phyloP scores from a whole-genome alignment of 306 rosid species.

The Geum urbanum region DNA sequence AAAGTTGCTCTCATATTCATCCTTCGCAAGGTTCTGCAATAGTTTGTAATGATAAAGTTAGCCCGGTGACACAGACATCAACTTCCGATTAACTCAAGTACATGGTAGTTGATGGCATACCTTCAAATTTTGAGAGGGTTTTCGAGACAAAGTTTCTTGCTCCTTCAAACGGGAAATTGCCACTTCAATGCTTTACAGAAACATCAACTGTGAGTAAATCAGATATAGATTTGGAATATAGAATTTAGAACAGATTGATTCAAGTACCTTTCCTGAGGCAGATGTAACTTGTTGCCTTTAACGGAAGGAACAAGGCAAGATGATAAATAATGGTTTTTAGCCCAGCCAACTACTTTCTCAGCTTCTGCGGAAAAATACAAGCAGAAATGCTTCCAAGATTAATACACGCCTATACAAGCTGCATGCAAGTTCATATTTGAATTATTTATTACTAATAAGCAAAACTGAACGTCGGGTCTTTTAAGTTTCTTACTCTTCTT shows the following conservation, averaged over 20 bases:
- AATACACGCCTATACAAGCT: not conserved
- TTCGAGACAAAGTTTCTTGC: conserved; percentile 58
- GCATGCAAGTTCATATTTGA: not conserved
- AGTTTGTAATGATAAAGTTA: conserved; percentile 23
- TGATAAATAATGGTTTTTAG: conserved; percentile 82
- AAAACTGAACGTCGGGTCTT: not conserved
- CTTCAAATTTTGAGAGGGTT: conserved; percentile 87
- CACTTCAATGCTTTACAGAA: conserved; percentile 65
- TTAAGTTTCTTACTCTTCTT: conserved; percentile 59
- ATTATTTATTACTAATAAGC: not conserved
- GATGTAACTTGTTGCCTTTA: conserved; percentile 69
- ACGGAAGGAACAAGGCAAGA: conserved; percentile 59
- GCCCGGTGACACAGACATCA: conserved; percentile 4
- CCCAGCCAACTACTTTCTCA: conserved; percentile 96
- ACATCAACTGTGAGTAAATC: conserved; percentile 27
- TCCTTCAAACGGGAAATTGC: conserved; percentile 76
- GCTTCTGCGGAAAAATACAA: conserved; percentile 53
- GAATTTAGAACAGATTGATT: not conserved
- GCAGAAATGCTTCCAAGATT: not conserved
- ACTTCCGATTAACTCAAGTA: not conserved
- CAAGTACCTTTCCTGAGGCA: conserved; percentile 80
- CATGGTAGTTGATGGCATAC: conserved; percentile 33
- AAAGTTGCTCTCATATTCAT: conserved; percentile 90
- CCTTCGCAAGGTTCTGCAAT: conserved; percentile 84
- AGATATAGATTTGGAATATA: not conserved